Evolutionary conservation across 148 eudicot genomes (phyloP).

Genomic region (Vaccinium myrtillus): DNA sequence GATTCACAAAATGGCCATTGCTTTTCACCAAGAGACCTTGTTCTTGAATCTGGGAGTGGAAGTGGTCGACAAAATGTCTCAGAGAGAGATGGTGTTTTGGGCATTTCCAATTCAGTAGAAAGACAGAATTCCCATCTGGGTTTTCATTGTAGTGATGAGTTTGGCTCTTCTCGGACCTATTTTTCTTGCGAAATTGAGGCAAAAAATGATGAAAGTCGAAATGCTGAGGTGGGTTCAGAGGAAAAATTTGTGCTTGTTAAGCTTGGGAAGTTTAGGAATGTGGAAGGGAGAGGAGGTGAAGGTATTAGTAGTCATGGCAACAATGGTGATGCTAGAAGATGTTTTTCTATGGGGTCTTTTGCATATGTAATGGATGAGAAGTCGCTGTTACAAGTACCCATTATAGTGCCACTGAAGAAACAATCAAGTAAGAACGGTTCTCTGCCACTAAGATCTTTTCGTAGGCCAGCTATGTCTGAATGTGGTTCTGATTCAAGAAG

Average conservation of each 20-base stretch:
- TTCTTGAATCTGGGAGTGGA: conserved; percentile 67
- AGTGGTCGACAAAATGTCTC: conserved; percentile 46
- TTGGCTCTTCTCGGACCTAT: conserved; percentile 21
- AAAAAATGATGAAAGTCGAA: conserved; percentile 12
- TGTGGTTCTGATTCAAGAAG: conserved; percentile 69
- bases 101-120: conserved; percentile 8
- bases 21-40: conserved; percentile 52
- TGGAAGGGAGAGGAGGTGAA: conserved; percentile 48
- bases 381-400: conserved; percentile 64
- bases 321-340: conserved; percentile 61
- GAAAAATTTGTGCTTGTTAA: conserved; percentile 61
- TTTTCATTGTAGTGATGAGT: conserved; percentile 20
- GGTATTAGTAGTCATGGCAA: conserved; percentile 17
- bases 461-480: conserved; percentile 62
- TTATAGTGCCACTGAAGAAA: conserved; percentile 54
- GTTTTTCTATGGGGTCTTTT: conserved; percentile 92
- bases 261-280: conserved; percentile 75
- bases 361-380: conserved; percentile 82
- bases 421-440: conserved; percentile 33
- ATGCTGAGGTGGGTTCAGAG: conserved; percentile 4
- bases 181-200: conserved; percentile 22
- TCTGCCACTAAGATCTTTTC: conserved; percentile 40
- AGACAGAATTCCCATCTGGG: conserved; percentile 34
- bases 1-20: conserved; percentile 25
- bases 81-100: conserved; percentile 14